Conservation (phyloP, 805 yeast genomes). For the Ogataea glucozyma region DNA sequence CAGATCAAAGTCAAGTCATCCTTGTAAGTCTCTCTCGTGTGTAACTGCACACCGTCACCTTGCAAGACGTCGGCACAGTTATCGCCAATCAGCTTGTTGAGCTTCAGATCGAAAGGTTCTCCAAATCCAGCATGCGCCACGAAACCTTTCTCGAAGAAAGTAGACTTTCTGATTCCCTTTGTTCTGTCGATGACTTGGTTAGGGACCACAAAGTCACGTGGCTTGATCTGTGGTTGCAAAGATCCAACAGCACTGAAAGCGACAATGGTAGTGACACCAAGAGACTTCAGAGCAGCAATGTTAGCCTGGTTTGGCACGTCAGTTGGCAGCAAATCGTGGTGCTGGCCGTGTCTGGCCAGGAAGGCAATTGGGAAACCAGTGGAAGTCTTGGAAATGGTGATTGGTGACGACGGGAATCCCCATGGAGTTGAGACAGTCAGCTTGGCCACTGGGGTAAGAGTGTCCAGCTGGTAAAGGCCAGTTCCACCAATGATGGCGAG, state of each 20-base stretch:
- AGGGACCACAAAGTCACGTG: conserved; percentile 96
- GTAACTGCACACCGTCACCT: conserved; percentile 59
- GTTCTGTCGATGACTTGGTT: conserved; percentile 96
- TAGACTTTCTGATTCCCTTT: conserved; percentile 87
- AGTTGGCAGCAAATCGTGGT: conserved; percentile 86
- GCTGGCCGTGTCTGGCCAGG: conserved; percentile 89
- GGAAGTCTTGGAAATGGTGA: conserved; percentile 80
- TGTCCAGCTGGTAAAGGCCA: conserved; percentile 87
- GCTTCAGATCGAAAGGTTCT: conserved; percentile 84
- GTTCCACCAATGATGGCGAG: conserved; percentile 97
- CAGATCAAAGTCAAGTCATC: conserved; percentile 85
- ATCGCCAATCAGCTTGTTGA: conserved; percentile 66
- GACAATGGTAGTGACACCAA: conserved; percentile 84
- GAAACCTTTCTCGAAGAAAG: conserved; percentile 88
- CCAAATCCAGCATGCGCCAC: conserved; percentile 98
- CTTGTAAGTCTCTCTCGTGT: conserved; percentile 60
- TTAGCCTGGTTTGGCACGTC: conserved; percentile 94
- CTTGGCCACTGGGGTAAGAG: conserved; percentile 82
- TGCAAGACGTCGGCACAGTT: conserved; percentile 53
- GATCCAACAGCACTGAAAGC: conserved; percentile 98
- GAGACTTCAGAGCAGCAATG: conserved; percentile 87
- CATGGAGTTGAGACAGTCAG: conserved; percentile 88
- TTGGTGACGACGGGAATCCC: conserved; percentile 95
- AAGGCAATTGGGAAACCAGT: conserved; percentile 87
- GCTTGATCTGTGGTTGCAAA: conserved; percentile 81